These are phyloP conservation scores for Aureococcus anophagefferens DNA, from an alignment of 108 stramenopile genomes.

Conservation along the genomic window DNA sequence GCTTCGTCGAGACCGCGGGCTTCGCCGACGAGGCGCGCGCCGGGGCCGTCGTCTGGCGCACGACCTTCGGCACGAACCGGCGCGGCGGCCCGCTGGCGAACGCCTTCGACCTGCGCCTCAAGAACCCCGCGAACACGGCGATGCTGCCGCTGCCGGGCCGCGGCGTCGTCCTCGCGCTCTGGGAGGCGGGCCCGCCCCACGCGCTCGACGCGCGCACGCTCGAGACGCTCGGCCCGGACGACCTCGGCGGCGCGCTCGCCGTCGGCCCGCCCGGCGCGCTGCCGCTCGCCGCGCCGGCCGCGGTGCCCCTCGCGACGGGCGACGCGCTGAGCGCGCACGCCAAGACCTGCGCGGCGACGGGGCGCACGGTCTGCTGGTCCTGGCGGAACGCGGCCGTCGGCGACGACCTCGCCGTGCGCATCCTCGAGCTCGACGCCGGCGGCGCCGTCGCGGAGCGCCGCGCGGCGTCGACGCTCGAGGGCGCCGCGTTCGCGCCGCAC, in stretches of 20 bases:
- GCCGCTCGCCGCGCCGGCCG: too few relatives aligned
- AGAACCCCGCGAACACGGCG: conserved; percentile 44
- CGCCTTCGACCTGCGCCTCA: conserved; percentile 27
- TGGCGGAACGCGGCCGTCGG: too few relatives aligned
- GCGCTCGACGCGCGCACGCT: conserved; percentile 32
- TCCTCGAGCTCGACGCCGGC: too few relatives aligned
- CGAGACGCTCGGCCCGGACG: conserved; percentile 24
- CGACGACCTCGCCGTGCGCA: too few relatives aligned
- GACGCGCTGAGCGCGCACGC: too few relatives aligned
- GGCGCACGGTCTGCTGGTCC: too few relatives aligned
- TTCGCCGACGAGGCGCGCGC: conserved; percentile 22
- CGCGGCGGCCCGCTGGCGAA: conserved; percentile 31
- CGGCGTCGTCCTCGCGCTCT: conserved; percentile 27
- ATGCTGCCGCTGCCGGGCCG: conserved; percentile 33
- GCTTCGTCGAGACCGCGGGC: conserved; percentile 36
- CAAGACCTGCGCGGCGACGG: too few relatives aligned
- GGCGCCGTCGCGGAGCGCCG: too few relatives aligned
- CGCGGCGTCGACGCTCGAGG: too few relatives aligned
- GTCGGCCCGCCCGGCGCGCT: conserved; percentile 4
- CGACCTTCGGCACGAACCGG: conserved; percentile 25
- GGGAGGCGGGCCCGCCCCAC: conserved; percentile 37
- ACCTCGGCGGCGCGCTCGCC: conserved; percentile 6
- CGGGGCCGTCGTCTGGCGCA: conserved; percentile 30
- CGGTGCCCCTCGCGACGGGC: too few relatives aligned
- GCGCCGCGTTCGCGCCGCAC: conserved; percentile 9